Evolutionary conservation across 2,329 filamentous ascomycete genomes (phyloP).

Genomic region (Xylaria digitata): DNA sequence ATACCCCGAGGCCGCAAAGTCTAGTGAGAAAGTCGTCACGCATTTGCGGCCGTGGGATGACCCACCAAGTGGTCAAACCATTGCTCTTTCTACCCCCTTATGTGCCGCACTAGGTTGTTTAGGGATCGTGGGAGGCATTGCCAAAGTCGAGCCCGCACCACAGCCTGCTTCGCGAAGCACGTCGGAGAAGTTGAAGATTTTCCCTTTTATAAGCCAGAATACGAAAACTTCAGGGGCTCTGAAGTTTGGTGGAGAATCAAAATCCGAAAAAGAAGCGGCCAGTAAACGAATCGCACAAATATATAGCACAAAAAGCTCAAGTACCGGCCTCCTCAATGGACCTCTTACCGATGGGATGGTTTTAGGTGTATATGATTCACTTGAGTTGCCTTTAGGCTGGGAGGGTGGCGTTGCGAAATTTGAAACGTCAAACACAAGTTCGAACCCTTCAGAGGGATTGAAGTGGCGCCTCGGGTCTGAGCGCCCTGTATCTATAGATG

Average conservation of each 20-base stretch:
- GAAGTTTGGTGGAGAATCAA: slow-evolving; percentile 88
- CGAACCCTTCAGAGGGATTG: slow-evolving; percentile 67
- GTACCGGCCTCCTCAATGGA: slow-evolving; percentile 77
- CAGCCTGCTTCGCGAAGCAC: slow-evolving; percentile 74
- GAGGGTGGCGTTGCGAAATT: slow-evolving; percentile 81
- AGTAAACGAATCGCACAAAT: slow-evolving; percentile 76
- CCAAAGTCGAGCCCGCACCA: slow-evolving; percentile 87
- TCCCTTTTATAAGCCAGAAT: slow-evolving; percentile 75
- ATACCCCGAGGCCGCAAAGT: slow-evolving; percentile 61
- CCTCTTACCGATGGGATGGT: slow-evolving; percentile 91
- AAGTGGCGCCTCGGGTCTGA: slow-evolving; percentile 85
- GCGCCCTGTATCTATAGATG: slow-evolving; percentile 76
- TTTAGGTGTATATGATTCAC: slow-evolving; percentile 67
- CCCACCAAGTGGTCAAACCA: slow-evolving; percentile 82
- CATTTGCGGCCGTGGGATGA: slow-evolving; percentile 84
- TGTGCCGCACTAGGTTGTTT: slow-evolving; percentile 78
- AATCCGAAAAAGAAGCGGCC: slow-evolving; percentile 82
- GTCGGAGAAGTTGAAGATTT: slow-evolving; percentile 77
- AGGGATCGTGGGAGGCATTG: slow-evolving; percentile 83
- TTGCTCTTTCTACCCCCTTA: slow-evolving; percentile 80
- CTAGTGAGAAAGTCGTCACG: slow-evolving; percentile 77
- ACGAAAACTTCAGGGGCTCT: slow-evolving; percentile 72
- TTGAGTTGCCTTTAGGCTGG: slow-evolving; percentile 72
- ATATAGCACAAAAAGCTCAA: slow-evolving; percentile 68
- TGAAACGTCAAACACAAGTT: slow-evolving; percentile 57